phyloP scores from a whole-genome alignment of 2,329 filamentous ascomycete genomes.

The Colletotrichum paranaense region DNA sequence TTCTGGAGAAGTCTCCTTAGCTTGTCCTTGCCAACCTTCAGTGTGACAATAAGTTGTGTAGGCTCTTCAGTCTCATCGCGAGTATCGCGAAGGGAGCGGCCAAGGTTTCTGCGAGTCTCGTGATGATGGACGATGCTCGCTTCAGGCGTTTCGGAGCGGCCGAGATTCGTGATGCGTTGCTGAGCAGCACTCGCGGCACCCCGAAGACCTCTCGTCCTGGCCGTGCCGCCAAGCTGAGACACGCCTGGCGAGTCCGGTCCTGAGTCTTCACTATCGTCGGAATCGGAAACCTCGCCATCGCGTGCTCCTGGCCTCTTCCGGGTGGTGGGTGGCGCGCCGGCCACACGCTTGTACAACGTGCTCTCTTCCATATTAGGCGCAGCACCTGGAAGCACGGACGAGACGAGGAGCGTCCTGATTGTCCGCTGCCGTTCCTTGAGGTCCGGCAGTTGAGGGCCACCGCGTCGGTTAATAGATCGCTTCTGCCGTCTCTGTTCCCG shows the following conservation, averaged over 20 bases:
- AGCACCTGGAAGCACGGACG: slow-evolving; percentile 90
- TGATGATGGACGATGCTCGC: slow-evolving; percentile 68
- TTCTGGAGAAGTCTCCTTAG: slow-evolving; percentile 74
- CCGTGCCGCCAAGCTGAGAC: slow-evolving; percentile 79
- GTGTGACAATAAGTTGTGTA: slow-evolving; percentile 76
- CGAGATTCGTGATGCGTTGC: slow-evolving; percentile 84
- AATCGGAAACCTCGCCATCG: slow-evolving; percentile 84
- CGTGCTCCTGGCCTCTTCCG: slow-evolving; percentile 67
- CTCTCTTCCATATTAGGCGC: slow-evolving; percentile 85
- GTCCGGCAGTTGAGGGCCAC: slow-evolving; percentile 93
- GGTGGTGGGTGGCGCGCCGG: slow-evolving; percentile 64
- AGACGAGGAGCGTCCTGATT: slow-evolving; percentile 91
- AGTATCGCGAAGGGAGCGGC: slow-evolving; percentile 67
- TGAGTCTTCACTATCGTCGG: slow-evolving; percentile 92
- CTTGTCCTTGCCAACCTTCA: slow-evolving; percentile 79
- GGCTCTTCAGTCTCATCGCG: slow-evolving; percentile 86
- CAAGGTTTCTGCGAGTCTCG: slow-evolving; percentile 75
- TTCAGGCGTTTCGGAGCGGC: slow-evolving; percentile 92
- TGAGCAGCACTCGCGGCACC: slow-evolving; percentile 89
- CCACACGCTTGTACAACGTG: slow-evolving; percentile 84
- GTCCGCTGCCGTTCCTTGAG: slow-evolving; percentile 94
- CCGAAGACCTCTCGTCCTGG: slow-evolving; percentile 87
- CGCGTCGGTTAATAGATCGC: slow-evolving; percentile 91
- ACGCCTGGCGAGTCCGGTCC: slow-evolving; percentile 86
- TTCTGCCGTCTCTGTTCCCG: slow-evolving; percentile 95